Base-by-base conservation (phyloP, 192 early-diverging fungal genomes). In the Linderina pennispora region DNA sequence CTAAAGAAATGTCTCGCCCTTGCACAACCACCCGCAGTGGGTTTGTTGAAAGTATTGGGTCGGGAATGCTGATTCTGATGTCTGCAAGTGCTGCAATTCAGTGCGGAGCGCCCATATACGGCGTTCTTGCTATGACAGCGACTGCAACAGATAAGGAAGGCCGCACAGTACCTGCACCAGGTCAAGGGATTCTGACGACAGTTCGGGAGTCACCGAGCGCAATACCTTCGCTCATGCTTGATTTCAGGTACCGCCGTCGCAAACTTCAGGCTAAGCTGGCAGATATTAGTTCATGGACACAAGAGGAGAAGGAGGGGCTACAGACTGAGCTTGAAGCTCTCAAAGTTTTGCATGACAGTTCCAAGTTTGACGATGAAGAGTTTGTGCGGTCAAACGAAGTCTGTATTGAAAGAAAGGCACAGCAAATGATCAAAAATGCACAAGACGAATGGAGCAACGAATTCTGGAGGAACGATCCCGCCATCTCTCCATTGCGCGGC, bases 91-190 rank as follows among this genome's bases (percentile, higher is more conserved):
- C 88, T 19, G 92, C 92, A 11, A 73, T 95, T 56, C 77, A 91
- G 60, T 90, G 89, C 76, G 92, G 92, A 54, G 81, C 85, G 6
- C 90, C 92, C 8, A 88, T 95, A 42, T 88, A 89, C 39, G 92
- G 84, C 65, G 82, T 96, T 45, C 71, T 96, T 61, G 92, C 80
- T 31, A 70, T 83, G 47, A 85, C 83, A 26, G 87, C 82, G 63
- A 95, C 89, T 37, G 90, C 92, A 25, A 88, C 88, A 23, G 92
- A 96, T 66, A 96, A 96, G 82, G 84, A 93, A 68, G 89, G 90
- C 44, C 83, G 88, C 32, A 91, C 89, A 10, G 81, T 96, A 20
- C 91, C 92, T 32, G 92, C 92, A 26, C 91, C 92, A 58, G 92
- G 91, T 33, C 84, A 90, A 60, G 91, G 91, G 60, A 82, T 93